Percentiles rank a stretch among this genome's conserved stretches.
Conservation (phyloP, 768 basidiomycete species). For the Boletus tomentosulus region DNA sequence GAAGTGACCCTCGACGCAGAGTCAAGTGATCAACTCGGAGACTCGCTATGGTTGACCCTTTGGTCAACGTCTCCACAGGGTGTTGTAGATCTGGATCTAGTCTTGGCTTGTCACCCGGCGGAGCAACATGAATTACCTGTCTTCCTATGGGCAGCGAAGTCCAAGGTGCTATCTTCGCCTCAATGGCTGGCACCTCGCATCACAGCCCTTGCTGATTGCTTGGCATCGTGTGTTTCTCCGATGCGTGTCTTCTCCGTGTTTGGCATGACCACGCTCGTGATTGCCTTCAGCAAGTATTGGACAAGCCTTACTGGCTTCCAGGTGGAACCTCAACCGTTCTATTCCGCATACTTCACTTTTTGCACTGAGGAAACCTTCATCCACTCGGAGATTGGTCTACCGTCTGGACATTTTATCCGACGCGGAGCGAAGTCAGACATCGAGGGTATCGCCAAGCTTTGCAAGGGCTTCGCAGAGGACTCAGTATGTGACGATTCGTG, state of each 20-base stretch:
- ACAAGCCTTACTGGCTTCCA: conserved; percentile 36
- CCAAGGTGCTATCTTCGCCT: conserved; percentile 19
- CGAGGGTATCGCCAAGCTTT: conserved; percentile 39
- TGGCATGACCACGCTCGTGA: conserved; percentile 39
- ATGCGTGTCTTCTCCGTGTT: conserved; percentile 52
- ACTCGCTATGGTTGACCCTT: conserved; percentile 47
- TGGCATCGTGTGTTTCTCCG: conserved; percentile 35
- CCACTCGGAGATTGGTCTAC: conserved; percentile 20
- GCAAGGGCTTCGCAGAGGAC: conserved; percentile 49
- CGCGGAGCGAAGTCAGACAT: conserved; percentile 38
- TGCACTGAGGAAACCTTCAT: conserved; percentile 40
- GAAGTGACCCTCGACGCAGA: conserved; percentile 31
- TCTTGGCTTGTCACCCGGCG: conserved; percentile 45
- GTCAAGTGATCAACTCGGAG: conserved; percentile 17
- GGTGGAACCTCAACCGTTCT: conserved; percentile 43
- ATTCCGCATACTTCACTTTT: conserved; percentile 44
- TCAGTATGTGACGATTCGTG: conserved; percentile 37
- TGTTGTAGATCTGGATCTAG: conserved; percentile 36
- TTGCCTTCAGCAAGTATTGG: conserved; percentile 44
- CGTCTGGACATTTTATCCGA: conserved; percentile 36
- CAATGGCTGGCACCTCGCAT: conserved; percentile 35
- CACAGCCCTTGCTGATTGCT: conserved; percentile 33
- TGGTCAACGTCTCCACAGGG: conserved; percentile 37
- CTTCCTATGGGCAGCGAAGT: conserved; percentile 45
- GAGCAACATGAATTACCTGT: conserved; percentile 46